These are phyloP conservation scores for Gentiana straminea DNA, from an alignment of 257 asterid genomes.

Conservation along the genomic window DNA sequence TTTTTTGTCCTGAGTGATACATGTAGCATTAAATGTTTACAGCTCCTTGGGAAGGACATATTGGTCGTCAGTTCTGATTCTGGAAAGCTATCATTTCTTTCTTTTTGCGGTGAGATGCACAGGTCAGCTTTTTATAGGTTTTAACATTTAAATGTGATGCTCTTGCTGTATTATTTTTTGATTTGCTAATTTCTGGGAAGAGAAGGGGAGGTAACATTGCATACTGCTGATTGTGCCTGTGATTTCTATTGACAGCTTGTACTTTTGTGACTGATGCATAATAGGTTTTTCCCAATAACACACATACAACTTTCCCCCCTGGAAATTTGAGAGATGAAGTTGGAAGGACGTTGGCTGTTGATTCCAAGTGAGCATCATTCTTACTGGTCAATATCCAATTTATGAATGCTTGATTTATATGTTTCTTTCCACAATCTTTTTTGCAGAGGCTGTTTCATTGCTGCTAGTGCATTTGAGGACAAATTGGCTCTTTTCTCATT, in stretches of 20 bases:
- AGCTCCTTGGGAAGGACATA: conserved; percentile 65
- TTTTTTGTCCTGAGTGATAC: conserved; percentile 9
- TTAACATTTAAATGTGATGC: conserved; percentile 6
- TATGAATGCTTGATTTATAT: conserved; percentile 19
- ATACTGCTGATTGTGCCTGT: not conserved
- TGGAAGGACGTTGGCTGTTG: conserved; percentile 93
- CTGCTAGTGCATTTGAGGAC: conserved; percentile 89
- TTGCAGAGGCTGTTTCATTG: conserved; percentile 86
- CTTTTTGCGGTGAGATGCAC: conserved; percentile 86
- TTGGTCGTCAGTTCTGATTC: conserved; percentile 87
- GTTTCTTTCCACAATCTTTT: conserved; percentile 29
- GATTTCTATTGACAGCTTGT: conserved; percentile 5
- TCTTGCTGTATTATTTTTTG: not conserved
- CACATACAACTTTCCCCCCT: conserved; percentile 67
- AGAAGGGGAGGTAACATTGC: too few relatives aligned
- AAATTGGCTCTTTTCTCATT: conserved; percentile 71
- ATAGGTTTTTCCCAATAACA: conserved; percentile 65
- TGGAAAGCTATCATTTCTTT: conserved; percentile 84
- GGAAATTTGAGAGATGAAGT: conserved; percentile 73
- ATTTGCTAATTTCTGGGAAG: conserved; percentile 2
- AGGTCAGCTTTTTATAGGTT: conserved; percentile 36
- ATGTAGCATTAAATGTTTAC: conserved; percentile 19
- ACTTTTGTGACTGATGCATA: conserved; percentile 4
- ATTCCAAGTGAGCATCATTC: conserved; percentile 52
- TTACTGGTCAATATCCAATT: conserved; percentile 1